Percentiles rank a stretch among this genome's conserved stretches.
Conservation (phyloP, 805 yeast species). For the Zygotorulaspora danielsina region DNA sequence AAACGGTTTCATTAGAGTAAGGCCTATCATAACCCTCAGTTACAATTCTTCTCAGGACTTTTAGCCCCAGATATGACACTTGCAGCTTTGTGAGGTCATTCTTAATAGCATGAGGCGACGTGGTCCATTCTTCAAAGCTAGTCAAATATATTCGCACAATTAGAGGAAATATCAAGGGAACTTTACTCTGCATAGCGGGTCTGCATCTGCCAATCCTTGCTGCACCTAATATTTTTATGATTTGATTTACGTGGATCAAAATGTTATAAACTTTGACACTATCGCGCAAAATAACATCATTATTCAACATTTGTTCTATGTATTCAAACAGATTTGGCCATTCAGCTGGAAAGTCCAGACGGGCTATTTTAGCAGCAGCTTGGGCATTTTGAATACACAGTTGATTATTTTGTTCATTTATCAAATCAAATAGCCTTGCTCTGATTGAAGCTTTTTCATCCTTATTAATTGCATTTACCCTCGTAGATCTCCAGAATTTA, state of each 20-base stretch:
- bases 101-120: conserved; percentile 36
- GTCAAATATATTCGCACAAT: conserved; percentile 55
- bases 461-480: conserved; percentile 48
- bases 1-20: conserved; percentile 50
- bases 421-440: conserved; percentile 49
- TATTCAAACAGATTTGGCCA: conserved; percentile 83
- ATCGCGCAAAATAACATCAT: conserved; percentile 42
- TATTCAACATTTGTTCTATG: conserved; percentile 43
- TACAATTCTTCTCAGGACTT: conserved; percentile 66
- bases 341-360: conserved; percentile 80
- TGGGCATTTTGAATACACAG: conserved; percentile 80
- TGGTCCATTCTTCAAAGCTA: conserved; percentile 62
- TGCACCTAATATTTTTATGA: conserved; percentile 66
- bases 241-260: conserved; percentile 66
- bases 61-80: conserved; percentile 72
- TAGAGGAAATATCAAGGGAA: conserved; percentile 57
- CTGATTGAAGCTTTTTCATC: conserved; percentile 71
- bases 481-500: conserved; percentile 73
- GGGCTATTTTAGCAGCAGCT: conserved; percentile 68
- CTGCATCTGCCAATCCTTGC: conserved; percentile 82
- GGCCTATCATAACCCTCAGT: conserved; percentile 74
- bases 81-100: conserved; percentile 52
- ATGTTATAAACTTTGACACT: conserved; percentile 56
- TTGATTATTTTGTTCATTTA: conserved; percentile 70
- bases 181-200: conserved; percentile 68